These are phyloP conservation scores for Euphorbia corollata DNA, from an alignment of 441 rosid genomes.

Conservation along the genomic window DNA sequence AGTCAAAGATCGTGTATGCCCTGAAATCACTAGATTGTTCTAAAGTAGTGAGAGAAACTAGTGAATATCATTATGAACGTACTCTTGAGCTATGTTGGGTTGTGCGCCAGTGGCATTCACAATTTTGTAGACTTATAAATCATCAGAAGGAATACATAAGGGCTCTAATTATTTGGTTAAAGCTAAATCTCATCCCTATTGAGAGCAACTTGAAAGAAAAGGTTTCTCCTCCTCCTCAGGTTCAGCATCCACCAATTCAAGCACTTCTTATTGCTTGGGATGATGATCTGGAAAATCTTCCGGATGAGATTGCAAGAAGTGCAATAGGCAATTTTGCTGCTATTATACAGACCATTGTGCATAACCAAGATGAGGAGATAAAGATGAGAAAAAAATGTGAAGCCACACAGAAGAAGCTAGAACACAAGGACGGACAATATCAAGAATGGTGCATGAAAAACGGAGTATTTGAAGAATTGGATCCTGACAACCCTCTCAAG, in stretches of 20 bases:
- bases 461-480: conserved; percentile 25
- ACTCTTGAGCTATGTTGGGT: conserved; percentile 55
- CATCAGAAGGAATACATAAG: conserved; percentile 59
- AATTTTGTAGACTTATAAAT: conserved; percentile 55
- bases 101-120: conserved; percentile 69
- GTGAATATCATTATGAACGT: conserved; percentile 57
- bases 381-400: conserved; percentile 51
- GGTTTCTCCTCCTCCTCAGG: conserved; percentile 61
- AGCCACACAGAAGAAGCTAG: conserved; percentile 45
- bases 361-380: conserved; percentile 60
- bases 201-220: conserved; percentile 84
- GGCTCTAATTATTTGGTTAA: conserved; percentile 60
- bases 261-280: conserved; percentile 58
- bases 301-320: conserved; percentile 58
- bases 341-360: conserved; percentile 47
- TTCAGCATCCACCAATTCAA: conserved; percentile 52
- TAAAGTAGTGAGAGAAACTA: conserved; percentile 58
- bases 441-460: conserved; percentile 19
- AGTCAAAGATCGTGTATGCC: conserved; percentile 32
- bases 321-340: conserved; percentile 57
- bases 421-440: conserved; percentile 40
- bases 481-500: conserved; percentile 24
- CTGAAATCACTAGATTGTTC: conserved; percentile 40
- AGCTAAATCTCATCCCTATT: conserved; percentile 68
- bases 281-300: conserved; percentile 49